phyloP scores from a whole-genome alignment of 352 stramenopile genomes.

The Elongisporangium undulatum region DNA sequence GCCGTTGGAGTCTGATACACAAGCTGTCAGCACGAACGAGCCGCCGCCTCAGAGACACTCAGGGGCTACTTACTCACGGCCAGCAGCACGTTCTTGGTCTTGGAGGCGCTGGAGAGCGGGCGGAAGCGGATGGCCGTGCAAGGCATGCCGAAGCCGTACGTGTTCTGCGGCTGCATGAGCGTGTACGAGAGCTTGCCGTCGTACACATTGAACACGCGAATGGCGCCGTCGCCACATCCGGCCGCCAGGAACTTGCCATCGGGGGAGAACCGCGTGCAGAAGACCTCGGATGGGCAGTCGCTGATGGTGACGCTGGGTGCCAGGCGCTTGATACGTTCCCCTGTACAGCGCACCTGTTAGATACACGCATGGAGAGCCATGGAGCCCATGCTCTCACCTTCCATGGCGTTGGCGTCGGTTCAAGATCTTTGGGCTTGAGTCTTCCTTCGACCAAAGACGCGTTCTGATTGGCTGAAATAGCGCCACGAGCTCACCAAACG shows the following conservation, averaged over 20 bases:
- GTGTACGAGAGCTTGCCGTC: slow-evolving; percentile 81
- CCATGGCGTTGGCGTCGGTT: slow-evolving; percentile 15
- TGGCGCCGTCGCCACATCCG: slow-evolving; percentile 81
- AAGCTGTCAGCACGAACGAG: slow-evolving; percentile 5
- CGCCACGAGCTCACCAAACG: slow-evolving; percentile 2
- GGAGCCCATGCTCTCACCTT: slow-evolving; percentile 14
- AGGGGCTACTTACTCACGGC: slow-evolving; percentile 59
- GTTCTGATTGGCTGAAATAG: slow-evolving; percentile 11
- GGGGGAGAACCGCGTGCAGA: slow-evolving; percentile 83
- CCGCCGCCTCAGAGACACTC: neutral
- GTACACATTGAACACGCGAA: slow-evolving; percentile 80
- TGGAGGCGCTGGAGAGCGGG: slow-evolving; percentile 69
- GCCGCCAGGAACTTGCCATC: slow-evolving; percentile 82
- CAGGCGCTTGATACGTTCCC: slow-evolving; percentile 53
- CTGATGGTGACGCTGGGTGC: slow-evolving; percentile 82
- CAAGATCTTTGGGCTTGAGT: slow-evolving; percentile 15
- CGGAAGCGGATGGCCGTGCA: slow-evolving; percentile 84
- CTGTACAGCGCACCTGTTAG: slow-evolving; percentile 5
- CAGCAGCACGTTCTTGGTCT: slow-evolving; percentile 91
- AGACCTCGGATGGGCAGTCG: slow-evolving; percentile 86
- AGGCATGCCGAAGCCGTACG: slow-evolving; percentile 71
- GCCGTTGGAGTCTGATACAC: slow-evolving; percentile 66
- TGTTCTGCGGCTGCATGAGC: slow-evolving; percentile 68
- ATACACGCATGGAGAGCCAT: slow-evolving; percentile 2
- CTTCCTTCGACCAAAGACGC: neutral